Conservation (phyloP, 768 basidiomycete genomes). For the Boletus bicolor region DNA sequence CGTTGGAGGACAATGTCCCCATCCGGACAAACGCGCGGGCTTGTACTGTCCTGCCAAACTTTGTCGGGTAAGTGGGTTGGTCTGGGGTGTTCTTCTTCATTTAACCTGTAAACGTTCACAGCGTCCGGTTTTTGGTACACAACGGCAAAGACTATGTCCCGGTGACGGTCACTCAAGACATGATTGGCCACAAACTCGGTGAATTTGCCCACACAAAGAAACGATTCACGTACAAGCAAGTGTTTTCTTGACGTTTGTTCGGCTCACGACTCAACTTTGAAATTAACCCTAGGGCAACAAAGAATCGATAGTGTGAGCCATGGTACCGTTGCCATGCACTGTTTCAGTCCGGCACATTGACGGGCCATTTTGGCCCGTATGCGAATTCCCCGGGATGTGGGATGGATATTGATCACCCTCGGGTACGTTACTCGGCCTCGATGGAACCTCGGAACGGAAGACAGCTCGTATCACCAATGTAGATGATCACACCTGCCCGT, state of each 20-base stretch:
- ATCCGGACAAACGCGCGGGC: slow-evolving; percentile 86
- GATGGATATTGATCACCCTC: not conserved
- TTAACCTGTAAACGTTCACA: slow-evolving; percentile 27
- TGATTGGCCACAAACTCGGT: slow-evolving; percentile 98
- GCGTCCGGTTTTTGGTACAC: slow-evolving; percentile 87
- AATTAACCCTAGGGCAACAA: slow-evolving; percentile 34
- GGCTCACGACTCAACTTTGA: not conserved
- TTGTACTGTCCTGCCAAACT: slow-evolving; percentile 93
- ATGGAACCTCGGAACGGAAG: not conserved
- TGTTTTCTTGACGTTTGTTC: slow-evolving; percentile 18
- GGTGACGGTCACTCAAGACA: slow-evolving; percentile 87
- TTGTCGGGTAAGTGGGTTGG: slow-evolving; percentile 72
- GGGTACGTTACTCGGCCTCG: not conserved
- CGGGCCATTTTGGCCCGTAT: not conserved
- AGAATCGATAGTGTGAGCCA: slow-evolving; percentile 30
- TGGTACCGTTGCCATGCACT: not conserved
- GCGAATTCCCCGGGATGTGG: not conserved
- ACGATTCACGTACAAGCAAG: slow-evolving; percentile 81
- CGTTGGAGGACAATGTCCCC: slow-evolving; percentile 75
- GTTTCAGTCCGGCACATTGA: not conserved
- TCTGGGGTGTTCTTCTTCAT: not conserved
- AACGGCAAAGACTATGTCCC: slow-evolving; percentile 91
- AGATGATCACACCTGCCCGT: not conserved
- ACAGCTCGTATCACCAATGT: not conserved
- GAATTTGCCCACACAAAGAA: slow-evolving; percentile 93